Base-by-base conservation (phyloP, 257 asterid genomes). In the Primulina tabacum region DNA sequence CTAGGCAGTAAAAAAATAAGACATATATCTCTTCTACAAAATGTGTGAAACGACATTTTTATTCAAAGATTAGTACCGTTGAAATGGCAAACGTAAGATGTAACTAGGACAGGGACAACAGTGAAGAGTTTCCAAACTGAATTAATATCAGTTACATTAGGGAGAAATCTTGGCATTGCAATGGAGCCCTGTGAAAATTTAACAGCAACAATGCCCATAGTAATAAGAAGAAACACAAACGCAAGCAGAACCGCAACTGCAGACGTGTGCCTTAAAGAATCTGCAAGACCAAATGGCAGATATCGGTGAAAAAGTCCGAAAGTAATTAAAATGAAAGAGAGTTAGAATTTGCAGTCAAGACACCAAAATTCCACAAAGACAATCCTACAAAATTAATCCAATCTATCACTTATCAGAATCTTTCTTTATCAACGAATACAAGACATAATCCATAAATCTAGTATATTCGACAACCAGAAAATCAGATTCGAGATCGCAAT, bases 61-160 rank as follows among this genome's bases (percentile, higher is more conserved):
- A 0, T 33, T 17, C 14, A 21, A 37, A 7, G 1, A 62, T 65
- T 77, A 24, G 26, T 24, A 89, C 96, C 96, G 34, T 82, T 89
- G 79, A 75, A 89, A 80, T 87, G 91, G 83, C 90, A 82, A 47
- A 87, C 80, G 34, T 81, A 83, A 8, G 89, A 82, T 1, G 87
- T 82, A 8, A 89, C 91, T 16, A 82, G 82, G 62, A 83, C 88
- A 28, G 90, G 96, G 58, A 88, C 89, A 21, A 79, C 87, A 0
- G 88, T 89, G 84, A 87, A 87, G 78, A 87, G 88, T 14, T 77
- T 50, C 84, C 90, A 80, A 40, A 86, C 38, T 16, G 88, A 87
- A 73, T 80, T 60, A 18, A 75, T 20, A 73, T 81, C 90, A 16
- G 70, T 47, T 33, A 78, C 56, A 60, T 72, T 68, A 14, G 93